Conservation (phyloP, 1,139 yeast species). For the Nadsonia commutata region DNA sequence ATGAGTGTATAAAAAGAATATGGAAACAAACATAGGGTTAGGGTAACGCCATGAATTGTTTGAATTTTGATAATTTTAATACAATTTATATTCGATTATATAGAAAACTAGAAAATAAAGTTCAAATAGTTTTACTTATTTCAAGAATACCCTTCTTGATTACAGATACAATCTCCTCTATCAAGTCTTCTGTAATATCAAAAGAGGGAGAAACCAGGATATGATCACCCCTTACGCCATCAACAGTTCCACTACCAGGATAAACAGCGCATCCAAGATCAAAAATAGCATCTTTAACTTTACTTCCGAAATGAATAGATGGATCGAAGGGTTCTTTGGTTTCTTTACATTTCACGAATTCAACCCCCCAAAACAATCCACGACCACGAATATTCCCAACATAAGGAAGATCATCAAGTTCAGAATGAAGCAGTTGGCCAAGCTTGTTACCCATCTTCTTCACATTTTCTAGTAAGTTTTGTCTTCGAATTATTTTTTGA, state of each 20-base stretch:
- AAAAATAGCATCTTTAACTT: constrained; percentile 16
- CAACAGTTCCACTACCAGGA: constrained; percentile 23
- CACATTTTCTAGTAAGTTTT: constrained; percentile 34
- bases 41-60: no score
- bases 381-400: constrained; percentile 15
- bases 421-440: constrained; percentile 27
- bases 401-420: constrained; percentile 6
- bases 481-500: constrained; percentile 35
- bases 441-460: constrained; percentile 35
- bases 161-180: constrained; percentile 1
- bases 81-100: no score
- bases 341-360: constrained; percentile 35
- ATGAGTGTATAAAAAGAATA: no score
- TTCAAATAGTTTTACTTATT: background rate
- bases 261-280: constrained; percentile 22
- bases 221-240: constrained; percentile 26
- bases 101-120: background rate
- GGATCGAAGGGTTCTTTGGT: constrained; percentile 31
- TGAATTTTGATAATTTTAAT: no score
- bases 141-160: background rate
- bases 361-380: constrained; percentile 48
- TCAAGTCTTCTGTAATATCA: constrained; percentile 11
- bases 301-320: constrained; percentile 12
- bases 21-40: no score
- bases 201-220: constrained; percentile 27